Evolutionary conservation across 768 basidiomycete species (phyloP).

Genomic region (Kwoniella sp.): DNA sequence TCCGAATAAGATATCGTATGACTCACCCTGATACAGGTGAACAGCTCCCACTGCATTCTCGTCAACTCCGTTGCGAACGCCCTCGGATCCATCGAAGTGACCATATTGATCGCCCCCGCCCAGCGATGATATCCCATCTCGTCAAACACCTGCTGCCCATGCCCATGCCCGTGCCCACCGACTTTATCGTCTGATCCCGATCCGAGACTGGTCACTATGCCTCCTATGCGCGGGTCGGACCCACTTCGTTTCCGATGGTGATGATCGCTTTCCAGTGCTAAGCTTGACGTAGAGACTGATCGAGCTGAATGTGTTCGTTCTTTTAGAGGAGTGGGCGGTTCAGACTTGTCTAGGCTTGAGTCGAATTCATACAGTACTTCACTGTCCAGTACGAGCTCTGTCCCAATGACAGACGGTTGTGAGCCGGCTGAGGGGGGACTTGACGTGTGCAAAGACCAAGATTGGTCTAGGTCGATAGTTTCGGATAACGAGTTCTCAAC

Average conservation of each 20-base stretch:
- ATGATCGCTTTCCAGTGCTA: conserved; percentile 4
- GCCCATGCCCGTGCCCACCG: neutral
- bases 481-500: conserved; percentile 34
- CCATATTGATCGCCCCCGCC: conserved; percentile 7
- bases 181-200: neutral
- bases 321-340: conserved; percentile 5
- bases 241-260: conserved; percentile 5
- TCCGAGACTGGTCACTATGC: neutral
- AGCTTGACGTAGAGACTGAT: conserved; percentile 16
- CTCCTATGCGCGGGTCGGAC: neutral
- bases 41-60: conserved; percentile 67
- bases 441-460: conserved; percentile 36
- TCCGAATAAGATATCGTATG: neutral
- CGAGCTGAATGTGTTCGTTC: conserved; percentile 5
- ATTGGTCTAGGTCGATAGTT: conserved; percentile 44
- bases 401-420: neutral
- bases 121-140: conserved; percentile 11
- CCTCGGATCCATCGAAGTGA: conserved; percentile 27
- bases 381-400: conserved; percentile 24
- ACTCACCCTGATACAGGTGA: conserved; percentile 74
- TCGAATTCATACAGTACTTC: conserved; percentile 32
- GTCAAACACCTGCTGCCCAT: conserved; percentile 10
- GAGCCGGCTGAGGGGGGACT: neutral
- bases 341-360: conserved; percentile 12
- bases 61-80: conserved; percentile 87